A percentile compares a stretch with the other conserved stretches of the same genome.
Conservation (phyloP, 306 rosid species). For the Fragaria iinumae region DNA sequence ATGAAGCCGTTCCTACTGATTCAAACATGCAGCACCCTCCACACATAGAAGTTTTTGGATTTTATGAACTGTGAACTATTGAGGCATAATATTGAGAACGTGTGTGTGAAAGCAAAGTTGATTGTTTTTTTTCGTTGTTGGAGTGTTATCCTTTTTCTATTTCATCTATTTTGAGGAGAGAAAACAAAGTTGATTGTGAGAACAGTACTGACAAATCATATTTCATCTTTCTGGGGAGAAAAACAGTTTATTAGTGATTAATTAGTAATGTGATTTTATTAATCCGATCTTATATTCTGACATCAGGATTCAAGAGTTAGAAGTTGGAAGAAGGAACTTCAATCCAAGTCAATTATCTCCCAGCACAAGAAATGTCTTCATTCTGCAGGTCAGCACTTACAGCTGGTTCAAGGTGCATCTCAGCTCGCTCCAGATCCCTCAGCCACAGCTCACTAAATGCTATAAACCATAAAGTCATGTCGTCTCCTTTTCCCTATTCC, state of each 20-base stretch:
- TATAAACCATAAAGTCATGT: conserved; percentile 14
- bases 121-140: background rate
- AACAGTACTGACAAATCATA: background rate
- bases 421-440: conserved; percentile 46
- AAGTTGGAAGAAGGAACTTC: background rate
- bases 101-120: background rate
- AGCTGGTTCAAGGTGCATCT: conserved; percentile 53
- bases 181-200: background rate
- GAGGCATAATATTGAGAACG: background rate
- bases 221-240: background rate
- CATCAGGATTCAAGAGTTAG: background rate
- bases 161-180: background rate
- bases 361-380: conserved; percentile 45
- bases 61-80: background rate
- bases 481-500: conserved; percentile 44
- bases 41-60: background rate
- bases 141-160: no score
- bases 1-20: background rate
- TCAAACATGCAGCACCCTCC: background rate
- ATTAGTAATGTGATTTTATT: background rate
- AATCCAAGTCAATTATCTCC: background rate
- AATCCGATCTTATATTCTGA: background rate
- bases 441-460: conserved; percentile 39
- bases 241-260: background rate
- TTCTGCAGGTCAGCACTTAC: conserved; percentile 61